Conservation (phyloP, 495 filamentous ascomycete species). For the Talaromyces wortmannii region DNA sequence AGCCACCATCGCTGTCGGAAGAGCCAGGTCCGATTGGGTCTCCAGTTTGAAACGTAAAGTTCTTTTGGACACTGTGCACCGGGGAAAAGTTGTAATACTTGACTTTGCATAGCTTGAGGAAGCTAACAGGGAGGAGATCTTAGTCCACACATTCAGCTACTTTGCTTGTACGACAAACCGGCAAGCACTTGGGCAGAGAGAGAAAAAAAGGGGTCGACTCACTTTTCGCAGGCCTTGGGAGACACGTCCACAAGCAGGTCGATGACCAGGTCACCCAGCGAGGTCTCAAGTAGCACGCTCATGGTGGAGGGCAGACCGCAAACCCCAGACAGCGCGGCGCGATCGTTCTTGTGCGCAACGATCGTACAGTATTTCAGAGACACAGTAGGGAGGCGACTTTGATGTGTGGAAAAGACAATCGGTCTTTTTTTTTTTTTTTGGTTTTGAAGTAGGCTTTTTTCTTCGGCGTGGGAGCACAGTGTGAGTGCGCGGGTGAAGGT, state of each 20-base stretch:
- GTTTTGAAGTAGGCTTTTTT: no score
- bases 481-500: no score
- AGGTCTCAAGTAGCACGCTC: constrained; percentile 86
- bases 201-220: constrained; percentile 24
- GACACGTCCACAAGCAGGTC: constrained; percentile 83
- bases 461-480: no score
- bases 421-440: not conserved
- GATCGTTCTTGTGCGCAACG: not conserved
- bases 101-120: constrained; percentile 93
- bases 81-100: constrained; percentile 98
- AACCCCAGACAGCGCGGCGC: not conserved
- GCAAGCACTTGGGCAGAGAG: constrained; percentile 3
- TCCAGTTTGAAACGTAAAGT: constrained; percentile 92
- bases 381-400: not conserved
- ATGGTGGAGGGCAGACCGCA: constrained; percentile 29
- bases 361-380: not conserved
- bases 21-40: constrained; percentile 84
- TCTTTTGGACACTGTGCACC: constrained; percentile 77
- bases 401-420: not conserved
- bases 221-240: constrained; percentile 90
- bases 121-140: constrained; percentile 54
- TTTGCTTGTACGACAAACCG: constrained; percentile 13
- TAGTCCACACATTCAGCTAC: constrained; percentile 43
- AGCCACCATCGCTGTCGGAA: constrained; percentile 78
- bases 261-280: constrained; percentile 86